Base-by-base conservation (phyloP, 805 yeast species). In the Ogataea polymorpha region DNA sequence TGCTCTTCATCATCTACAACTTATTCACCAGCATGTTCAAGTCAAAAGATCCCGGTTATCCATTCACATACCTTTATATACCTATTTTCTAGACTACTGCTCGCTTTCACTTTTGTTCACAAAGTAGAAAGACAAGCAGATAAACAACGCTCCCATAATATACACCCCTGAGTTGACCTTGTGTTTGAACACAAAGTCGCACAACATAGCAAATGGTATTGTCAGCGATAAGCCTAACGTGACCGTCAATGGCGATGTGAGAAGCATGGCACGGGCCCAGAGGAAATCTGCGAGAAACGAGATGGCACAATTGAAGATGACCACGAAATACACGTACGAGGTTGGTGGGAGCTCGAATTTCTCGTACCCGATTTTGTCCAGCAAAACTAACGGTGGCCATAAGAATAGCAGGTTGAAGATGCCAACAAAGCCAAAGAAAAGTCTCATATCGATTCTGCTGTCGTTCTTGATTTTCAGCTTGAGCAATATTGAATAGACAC, bases 341-440 rank as follows among this genome's bases (percentile, higher is more conserved):
- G 75, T 62, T 0, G 72, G 68, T 1, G 98, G 98, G 32, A 83
- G 54, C 53, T 78, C 89, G 46, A 93, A 82, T 7, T 60, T 63
- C 62, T 93, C 99, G 42, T 79, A 62, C 1, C 83, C 84, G 1
- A 72, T 47, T 44, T 65, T 70, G 62, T 91, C 77, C 42, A 91
- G 71, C 1, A 86, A 42, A 0, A 88, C 39, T 7, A 93, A 58
- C 5, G 88, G 63, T 3, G 99, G 97, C 96, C 97, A 89, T 32
- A 90, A 60, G 9, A 80, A 62, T 0, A 87, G 53, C 8, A 84
- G 56, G 49, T 89, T 86, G 67, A 83, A 85, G 5, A 91, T 66
- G 1, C 99, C 99, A 17, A 93, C 98, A 63, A 86, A 90, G 0
- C 98, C 99, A 59, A 93, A 90, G 56, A 93, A 93, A 25, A 90